Base-by-base conservation (phyloP, 2,329 filamentous ascomycete species). In the Diplodia sapinea region DNA sequence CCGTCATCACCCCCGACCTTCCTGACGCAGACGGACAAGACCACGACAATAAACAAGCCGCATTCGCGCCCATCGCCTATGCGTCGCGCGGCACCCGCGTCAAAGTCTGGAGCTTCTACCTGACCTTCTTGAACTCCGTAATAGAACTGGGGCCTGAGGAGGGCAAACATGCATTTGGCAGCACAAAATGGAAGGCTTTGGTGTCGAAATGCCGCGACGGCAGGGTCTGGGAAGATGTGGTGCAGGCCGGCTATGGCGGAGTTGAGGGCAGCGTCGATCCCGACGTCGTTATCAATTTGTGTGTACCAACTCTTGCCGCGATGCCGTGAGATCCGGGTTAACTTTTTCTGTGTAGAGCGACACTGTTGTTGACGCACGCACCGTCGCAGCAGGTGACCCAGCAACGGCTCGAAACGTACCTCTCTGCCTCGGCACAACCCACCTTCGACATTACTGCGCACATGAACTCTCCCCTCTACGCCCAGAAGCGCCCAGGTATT, bases 21-120 rank as follows among this genome's bases (percentile, higher is more conserved):
- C 69, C 71, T 15, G 49, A 66, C n/a, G 5, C 52, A 8, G 49
- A 63, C 15, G 61, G 66, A 43, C 61, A 56, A 29, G 72, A 73
- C 50, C 69, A 72, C 40, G 38, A 64, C 8, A 23, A 4, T 5
- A 52, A 65, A 56, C 43, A 54, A 31, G 33, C n/a, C 38, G 72
- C 72, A 69, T 72, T 87, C 33, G 90, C 93, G 33, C 92, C 93
- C 4, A 88, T 97, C 65, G 90, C 92, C 65, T 87, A 86, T 70
- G 93, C 93, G 65, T 94, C 91, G 51, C 88, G 91, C 71, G 91
- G 89, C 38, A 95, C 92, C 68, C 86, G 94, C 71, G 91, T 97
- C 78, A 99, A 98, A 80, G 91, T 98, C 70, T 99, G 95, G 95
- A 97, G 93, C 79, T 85, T 99, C 74, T 99, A 98, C 78, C 86